A percentile compares a stretch with the other conserved stretches of the same genome.
Evolutionary conservation across 192 early-diverging fungal genomes (phyloP).

Genomic region (Podila verticillata): DNA sequence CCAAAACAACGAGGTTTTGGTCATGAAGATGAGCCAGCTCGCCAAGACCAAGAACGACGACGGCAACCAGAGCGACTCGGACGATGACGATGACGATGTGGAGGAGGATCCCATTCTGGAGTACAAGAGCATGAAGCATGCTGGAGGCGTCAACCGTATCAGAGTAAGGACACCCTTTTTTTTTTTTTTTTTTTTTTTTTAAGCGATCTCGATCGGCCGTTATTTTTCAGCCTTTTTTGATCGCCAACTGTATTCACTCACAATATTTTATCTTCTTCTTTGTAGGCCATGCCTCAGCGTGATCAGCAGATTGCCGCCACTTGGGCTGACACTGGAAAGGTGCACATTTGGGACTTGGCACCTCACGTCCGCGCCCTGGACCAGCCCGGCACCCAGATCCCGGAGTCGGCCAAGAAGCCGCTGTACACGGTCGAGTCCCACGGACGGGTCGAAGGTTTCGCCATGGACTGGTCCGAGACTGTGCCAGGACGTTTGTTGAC

Average conservation of each 20-base stretch:
- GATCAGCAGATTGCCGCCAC: conserved; percentile 86
- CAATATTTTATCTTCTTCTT: neutral
- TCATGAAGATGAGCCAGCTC: conserved; percentile 96
- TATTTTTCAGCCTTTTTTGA: neutral
- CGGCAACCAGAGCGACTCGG: conserved; percentile 74
- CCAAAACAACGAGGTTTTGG: conserved; percentile 88
- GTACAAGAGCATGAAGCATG: conserved; percentile 80
- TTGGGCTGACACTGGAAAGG: conserved; percentile 96
- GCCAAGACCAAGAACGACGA: conserved; percentile 95
- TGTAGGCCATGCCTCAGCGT: conserved; percentile 75
- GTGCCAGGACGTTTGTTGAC: conserved; percentile 79
- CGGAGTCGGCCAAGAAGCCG: conserved; percentile 71
- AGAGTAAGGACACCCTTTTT: conserved; percentile 58
- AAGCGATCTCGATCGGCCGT: conserved; percentile 23
- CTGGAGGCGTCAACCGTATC: conserved; percentile 93
- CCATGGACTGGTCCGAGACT: conserved; percentile 92
- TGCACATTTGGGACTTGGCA: conserved; percentile 92
- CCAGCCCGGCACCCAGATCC: conserved; percentile 75
- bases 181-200: too few relatives aligned
- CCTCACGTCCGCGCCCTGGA: conserved; percentile 80
- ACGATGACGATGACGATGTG: conserved; percentile 82
- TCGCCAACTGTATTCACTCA: neutral
- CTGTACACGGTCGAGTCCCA: conserved; percentile 86
- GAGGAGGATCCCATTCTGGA: conserved; percentile 97
- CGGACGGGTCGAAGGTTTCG: conserved; percentile 89